Conservation (phyloP, 345 rosid genomes). For the Carallia pectinifolia region DNA sequence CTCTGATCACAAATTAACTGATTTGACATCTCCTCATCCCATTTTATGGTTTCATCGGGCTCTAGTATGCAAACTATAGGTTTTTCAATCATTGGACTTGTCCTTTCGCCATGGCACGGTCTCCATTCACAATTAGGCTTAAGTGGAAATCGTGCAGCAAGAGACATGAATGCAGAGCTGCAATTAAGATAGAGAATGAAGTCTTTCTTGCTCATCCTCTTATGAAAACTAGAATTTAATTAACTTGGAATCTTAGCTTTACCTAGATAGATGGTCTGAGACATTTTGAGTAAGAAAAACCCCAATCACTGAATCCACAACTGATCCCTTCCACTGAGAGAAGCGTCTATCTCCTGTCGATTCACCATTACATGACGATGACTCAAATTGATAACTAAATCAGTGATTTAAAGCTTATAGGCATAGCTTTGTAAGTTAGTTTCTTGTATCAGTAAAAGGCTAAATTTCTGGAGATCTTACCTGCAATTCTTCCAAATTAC, state of each 20-base stretch:
- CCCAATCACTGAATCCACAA: slow-evolving; percentile 32
- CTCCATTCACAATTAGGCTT: slow-evolving; percentile 29
- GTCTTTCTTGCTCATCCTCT: too few species aligned
- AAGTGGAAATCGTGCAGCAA: slow-evolving; percentile 29
- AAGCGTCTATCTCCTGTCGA: slow-evolving; percentile 32
- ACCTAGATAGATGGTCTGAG: slow-evolving; percentile 38
- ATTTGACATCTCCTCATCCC: slow-evolving; percentile 31
- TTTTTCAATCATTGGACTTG: slow-evolving; percentile 34
- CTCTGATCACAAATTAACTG: slow-evolving; percentile 42
- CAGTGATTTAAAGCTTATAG: too few species aligned
- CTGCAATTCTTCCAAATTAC: too few species aligned
- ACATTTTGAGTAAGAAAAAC: slow-evolving; percentile 38
- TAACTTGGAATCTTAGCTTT: slow-evolving; percentile 20
- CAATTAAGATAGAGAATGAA: not conserved
- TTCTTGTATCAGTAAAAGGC: too few species aligned
- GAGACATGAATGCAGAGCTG: slow-evolving; percentile 36
- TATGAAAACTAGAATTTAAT: too few species aligned
- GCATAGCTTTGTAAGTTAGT: too few species aligned
- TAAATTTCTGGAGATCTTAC: too few species aligned
- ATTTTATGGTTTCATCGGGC: slow-evolving; percentile 46
- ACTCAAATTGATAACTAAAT: too few species aligned
- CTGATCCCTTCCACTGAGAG: slow-evolving; percentile 37
- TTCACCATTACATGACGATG: too few species aligned
- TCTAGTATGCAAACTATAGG: slow-evolving; percentile 44
- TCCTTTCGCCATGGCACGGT: slow-evolving; percentile 35